Evolutionary conservation across 306 rosid species (phyloP).

Genomic region (Lotus japonicus): DNA sequence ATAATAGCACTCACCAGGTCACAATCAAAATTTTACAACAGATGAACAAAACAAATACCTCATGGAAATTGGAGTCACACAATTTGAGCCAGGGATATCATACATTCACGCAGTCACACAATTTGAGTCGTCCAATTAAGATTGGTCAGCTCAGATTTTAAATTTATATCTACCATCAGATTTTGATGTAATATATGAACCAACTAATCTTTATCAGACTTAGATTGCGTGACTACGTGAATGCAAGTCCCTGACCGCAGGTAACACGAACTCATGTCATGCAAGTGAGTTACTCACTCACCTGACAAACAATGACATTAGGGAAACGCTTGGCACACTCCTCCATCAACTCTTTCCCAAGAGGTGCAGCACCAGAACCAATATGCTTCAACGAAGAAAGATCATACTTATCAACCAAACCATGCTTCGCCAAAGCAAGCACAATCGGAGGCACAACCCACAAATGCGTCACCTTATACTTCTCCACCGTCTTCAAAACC

Average conservation of each 20-base stretch:
- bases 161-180: no score
- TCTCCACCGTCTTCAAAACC: conserved; percentile 54
- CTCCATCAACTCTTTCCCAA: conserved; percentile 79
- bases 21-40: neutral
- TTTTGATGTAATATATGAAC: no score
- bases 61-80: no score
- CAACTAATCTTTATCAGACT: no score
- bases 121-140: no score
- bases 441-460: conserved; percentile 90
- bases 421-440: conserved; percentile 65
- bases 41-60: neutral
- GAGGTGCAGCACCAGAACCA: conserved; percentile 93
- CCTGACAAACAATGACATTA: conserved; percentile 52
- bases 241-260: no score
- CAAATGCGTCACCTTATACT: conserved; percentile 54
- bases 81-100: no score
- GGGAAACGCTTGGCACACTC: conserved; percentile 64
- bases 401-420: conserved; percentile 52
- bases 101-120: no score
- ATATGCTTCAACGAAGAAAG: conserved; percentile 58
- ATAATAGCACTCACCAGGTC: neutral
- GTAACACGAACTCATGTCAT: no score
- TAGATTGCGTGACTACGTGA: no score
- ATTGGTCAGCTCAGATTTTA: no score
- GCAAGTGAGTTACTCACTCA: neutral